Conservation (phyloP, 306 rosid species). For the Luffa acutangula region DNA sequence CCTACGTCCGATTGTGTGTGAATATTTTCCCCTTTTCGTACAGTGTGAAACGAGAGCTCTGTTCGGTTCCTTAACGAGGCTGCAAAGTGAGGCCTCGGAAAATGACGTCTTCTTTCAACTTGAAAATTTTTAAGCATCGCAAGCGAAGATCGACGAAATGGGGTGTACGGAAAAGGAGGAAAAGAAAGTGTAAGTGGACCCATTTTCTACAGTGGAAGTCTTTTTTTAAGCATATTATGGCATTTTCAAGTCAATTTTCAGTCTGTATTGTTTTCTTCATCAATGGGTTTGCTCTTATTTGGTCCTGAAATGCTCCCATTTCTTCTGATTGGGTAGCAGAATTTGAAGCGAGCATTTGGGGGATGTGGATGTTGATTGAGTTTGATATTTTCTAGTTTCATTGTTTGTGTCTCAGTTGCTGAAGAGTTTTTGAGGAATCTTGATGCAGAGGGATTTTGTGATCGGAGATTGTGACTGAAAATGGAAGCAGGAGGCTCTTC, state of each 20-base stretch:
- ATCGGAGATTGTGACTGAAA: not conserved
- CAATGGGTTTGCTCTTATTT: slow-evolving; percentile 1
- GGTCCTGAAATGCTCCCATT: not conserved
- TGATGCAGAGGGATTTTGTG: not conserved
- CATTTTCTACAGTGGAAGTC: not conserved
- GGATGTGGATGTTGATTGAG: not conserved
- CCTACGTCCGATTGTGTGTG: not conserved
- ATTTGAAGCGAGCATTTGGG: not conserved
- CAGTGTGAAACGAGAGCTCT: not conserved
- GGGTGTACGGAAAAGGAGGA: slow-evolving; percentile 1
- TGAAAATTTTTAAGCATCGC: not conserved
- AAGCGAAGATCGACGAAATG: not conserved
- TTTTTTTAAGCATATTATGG: not conserved
- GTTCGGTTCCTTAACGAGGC: not conserved
- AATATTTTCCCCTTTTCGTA: not conserved
- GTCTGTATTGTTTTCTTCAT: not conserved
- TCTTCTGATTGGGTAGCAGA: not conserved
- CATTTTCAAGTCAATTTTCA: not conserved
- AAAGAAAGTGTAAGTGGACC: not conserved
- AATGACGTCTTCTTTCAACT: not conserved
- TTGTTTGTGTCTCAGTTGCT: not conserved
- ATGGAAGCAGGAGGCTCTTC: slow-evolving; percentile 2
- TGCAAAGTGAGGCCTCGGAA: slow-evolving; percentile 1
- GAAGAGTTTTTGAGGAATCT: not conserved
- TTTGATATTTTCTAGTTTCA: not conserved